phyloP scores from a whole-genome alignment of 2,329 filamentous ascomycete genomes.

The Apiospora rasikravindrae region DNA sequence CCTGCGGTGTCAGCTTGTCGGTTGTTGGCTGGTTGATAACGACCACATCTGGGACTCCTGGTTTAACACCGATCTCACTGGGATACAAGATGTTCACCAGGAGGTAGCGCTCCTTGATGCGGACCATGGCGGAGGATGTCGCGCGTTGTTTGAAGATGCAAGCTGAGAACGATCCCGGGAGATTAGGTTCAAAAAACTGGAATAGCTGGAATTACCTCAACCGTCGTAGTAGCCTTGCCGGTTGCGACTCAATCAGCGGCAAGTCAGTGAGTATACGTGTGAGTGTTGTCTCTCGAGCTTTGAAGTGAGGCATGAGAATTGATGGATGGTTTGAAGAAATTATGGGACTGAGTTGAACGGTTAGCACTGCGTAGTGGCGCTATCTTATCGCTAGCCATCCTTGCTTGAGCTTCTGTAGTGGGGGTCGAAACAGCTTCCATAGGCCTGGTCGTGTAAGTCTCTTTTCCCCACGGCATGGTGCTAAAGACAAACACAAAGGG shows the following conservation, averaged over 20 bases:
- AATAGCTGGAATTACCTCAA: neutral
- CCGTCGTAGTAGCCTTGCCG: neutral
- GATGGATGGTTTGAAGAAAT: slow-evolving; percentile 2
- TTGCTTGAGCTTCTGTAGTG: slow-evolving; percentile 4
- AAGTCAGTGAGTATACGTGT: neutral
- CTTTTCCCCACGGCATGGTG: neutral
- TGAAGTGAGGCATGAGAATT: slow-evolving; percentile 4
- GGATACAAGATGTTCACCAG: slow-evolving; percentile 95
- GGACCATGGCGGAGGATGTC: slow-evolving; percentile 72
- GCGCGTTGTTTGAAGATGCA: neutral
- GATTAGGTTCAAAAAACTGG: neutral
- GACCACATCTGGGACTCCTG: slow-evolving; percentile 63
- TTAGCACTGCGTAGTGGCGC: neutral
- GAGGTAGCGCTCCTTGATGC: slow-evolving; percentile 94
- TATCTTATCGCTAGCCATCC: slow-evolving; percentile 10
- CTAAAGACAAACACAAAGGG: neutral
- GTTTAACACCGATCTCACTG: slow-evolving; percentile 49
- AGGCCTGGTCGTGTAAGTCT: neutral
- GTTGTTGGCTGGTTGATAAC: slow-evolving; percentile 81
- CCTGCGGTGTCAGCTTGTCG: slow-evolving; percentile 68
- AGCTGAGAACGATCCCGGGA: neutral
- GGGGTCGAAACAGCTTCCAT: neutral
- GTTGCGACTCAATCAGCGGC: neutral
- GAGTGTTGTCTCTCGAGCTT: neutral
- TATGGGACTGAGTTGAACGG: neutral